Base-by-base conservation (phyloP, 2,329 filamentous ascomycete genomes). In the Camillea tinctor region DNA sequence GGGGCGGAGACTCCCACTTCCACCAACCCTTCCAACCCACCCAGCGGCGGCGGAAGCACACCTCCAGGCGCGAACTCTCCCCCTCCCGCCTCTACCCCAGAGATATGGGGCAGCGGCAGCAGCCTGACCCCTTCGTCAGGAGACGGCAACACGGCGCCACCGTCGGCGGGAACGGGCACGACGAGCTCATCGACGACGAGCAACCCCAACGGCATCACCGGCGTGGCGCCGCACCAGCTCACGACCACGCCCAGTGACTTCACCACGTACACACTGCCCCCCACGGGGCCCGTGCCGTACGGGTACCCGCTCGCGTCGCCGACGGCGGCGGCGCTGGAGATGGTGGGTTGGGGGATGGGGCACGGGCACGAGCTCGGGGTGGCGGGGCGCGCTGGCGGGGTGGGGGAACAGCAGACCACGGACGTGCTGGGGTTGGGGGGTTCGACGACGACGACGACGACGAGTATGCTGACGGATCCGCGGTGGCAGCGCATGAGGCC, bases 201-300 rank as follows among this genome's bases (percentile, higher is more conserved):
- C 9, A 53, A 22, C 52, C 30, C 52, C 52, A 54, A 54, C 26
- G 52, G 52, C 5, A 20, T 24, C 24, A 40, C 17, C 13, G 52
- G 52, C 23, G 52, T 54, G 24, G 52, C 52, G n/a, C 52, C 52
- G 11, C 52, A 54, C n/a, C 52, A 15, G 17, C 17, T n/a, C 13
- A 44, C 59, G 40, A 60, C 59, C n/a, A 49, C 44, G 50, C 50
- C 62, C 49, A 50, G 57, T 15, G 13, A 62, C 30, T 24, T 50
- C 0, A 52, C 64, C 1, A 59, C 64, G 44, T 72, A 68, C 54
- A 66, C 61, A 7, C 26, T 30, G 19, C 69, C 64, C 49, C 64
- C 69, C n/a, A 62, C 70, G 2, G 68, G 70, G 15, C 48, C 63
- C 15, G 63, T 69, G 19, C 71, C 71, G 20, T 73, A 73, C 50